Base-by-base conservation (phyloP, 176 grass and related monocot species). In the Coix lacrymajobi region DNA sequence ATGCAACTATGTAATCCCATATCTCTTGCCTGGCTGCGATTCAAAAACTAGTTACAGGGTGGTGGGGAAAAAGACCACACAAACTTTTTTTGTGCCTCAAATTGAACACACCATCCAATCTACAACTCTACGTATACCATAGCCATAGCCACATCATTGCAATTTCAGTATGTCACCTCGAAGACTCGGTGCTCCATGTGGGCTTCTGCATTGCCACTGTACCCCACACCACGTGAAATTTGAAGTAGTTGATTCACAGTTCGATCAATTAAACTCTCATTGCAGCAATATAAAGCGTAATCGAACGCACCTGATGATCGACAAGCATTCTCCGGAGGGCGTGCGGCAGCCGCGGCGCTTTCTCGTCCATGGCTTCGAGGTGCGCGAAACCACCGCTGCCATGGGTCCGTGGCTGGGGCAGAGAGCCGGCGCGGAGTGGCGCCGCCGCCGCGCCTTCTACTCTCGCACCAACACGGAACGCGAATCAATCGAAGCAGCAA, bases 231-330 rank as follows among this genome's bases (percentile, higher is more conserved):
- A 52, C 13, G 5, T 22, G 9, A 77, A 43, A 73, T 73, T 28
- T 13, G 46, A 67, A 37, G 34, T 12, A 15, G 20, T 7, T 60
- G 30, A 22, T 62, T 69, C 15, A 44, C 20, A 17, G 16, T 43
- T 78, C 24, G 22, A 67, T 48, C 56, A 24, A 39, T 71, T 52
- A 8, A 19, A 28, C 31, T 48, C 22, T 37, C 28, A 37, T 36
- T 0, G 28, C 8, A 39, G 61, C 29, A 76, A 76, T 10, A 62
- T 4, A 28, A 39, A 17, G 34, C 33, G 25, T 20, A 24, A 73
- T 31, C 8, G 16, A 36, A 22, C 71, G 66, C 62, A 89, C 83
- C 88, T 85, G 65, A 10, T 19, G n/a, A 65, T 58, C 43, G 8
- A 38, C 25, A 58, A 78, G 57, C 45, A 78, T 65, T 56, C 54